Percentiles rank a stretch among this genome's conserved stretches.
These are phyloP conservation scores for Adansonia digitata DNA, from an alignment of 345 rosid species.

Conservation along the genomic window DNA sequence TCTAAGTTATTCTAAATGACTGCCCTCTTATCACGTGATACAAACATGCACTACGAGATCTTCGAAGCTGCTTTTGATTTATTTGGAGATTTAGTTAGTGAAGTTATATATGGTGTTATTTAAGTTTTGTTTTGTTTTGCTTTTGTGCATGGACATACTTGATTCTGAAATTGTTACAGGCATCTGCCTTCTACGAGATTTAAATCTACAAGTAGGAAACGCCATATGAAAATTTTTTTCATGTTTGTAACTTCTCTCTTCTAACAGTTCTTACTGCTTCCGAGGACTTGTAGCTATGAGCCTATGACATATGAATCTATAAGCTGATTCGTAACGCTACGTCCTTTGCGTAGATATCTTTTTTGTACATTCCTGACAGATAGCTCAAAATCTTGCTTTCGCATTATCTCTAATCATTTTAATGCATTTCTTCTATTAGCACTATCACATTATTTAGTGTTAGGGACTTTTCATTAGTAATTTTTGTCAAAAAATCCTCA, in stretches of 20 bases:
- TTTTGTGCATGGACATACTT: not conserved
- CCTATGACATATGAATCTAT: not conserved
- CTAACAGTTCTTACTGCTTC: too few relatives aligned
- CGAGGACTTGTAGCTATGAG: too few relatives aligned
- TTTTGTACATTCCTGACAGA: not conserved
- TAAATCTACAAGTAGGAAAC: not conserved
- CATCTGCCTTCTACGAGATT: not conserved
- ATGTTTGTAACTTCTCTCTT: too few relatives aligned
- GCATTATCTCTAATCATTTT: too few relatives aligned
- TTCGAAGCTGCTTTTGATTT: not conserved
- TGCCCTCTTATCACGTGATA: not conserved
- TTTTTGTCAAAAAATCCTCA: not conserved
- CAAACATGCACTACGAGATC: not conserved
- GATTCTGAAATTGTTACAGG: not conserved
- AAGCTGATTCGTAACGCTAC: not conserved
- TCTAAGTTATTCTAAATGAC: not conserved
- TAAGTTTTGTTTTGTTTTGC: not conserved
- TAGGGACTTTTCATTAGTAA: not conserved
- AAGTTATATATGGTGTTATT: not conserved
- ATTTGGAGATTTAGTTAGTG: not conserved
- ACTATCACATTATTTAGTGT: not conserved
- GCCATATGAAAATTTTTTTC: not conserved
- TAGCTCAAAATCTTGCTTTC: too few relatives aligned
- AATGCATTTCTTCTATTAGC: not conserved
- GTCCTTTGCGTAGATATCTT: too few relatives aligned